Conservation (phyloP, 2,329 filamentous ascomycete species). For the Arthrobotrys pseudoclavata region DNA sequence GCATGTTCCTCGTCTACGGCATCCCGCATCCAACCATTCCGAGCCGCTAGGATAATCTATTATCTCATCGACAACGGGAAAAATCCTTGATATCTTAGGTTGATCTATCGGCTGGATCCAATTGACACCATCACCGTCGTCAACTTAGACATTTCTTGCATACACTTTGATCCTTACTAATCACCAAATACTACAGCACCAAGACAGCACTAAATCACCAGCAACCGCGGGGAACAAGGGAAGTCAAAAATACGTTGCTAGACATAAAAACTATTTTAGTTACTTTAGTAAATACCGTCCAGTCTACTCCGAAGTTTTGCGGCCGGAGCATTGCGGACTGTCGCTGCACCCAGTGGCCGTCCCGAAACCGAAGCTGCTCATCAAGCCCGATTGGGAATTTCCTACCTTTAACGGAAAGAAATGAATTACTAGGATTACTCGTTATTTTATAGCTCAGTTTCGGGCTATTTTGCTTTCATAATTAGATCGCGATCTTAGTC, state of each 20-base stretch:
- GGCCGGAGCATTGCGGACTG: constrained; percentile 40
- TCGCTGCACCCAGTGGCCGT: constrained; percentile 13
- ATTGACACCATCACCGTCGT: constrained; percentile 30
- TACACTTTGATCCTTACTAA: constrained; percentile 19
- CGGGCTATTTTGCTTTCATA: constrained; percentile 29
- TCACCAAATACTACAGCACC: constrained; percentile 25
- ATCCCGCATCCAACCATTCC: constrained; percentile 29
- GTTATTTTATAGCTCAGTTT: constrained; percentile 16
- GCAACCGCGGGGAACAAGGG: constrained; percentile 39
- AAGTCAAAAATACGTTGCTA: constrained; percentile 7
- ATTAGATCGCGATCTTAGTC: constrained; percentile 32
- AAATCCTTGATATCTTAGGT: constrained; percentile 42
- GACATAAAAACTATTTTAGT: not conserved
- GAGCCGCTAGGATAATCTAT: not conserved
- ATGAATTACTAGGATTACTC: constrained; percentile 33
- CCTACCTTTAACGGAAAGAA: constrained; percentile 46
- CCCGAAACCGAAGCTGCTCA: constrained; percentile 19
- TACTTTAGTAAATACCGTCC: not conserved
- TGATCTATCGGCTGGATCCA: constrained; percentile 1
- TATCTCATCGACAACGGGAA: not conserved
- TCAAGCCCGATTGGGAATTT: constrained; percentile 27
- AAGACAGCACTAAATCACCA: constrained; percentile 26
- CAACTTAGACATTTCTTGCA: constrained; percentile 43
- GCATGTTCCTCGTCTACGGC: constrained; percentile 28
- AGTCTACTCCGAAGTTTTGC: constrained; percentile 22